Percentiles rank a stretch among this genome's conserved stretches.
Conservation (phyloP, 768 basidiomycete species). For the Macrolepiota albuminosa region DNA sequence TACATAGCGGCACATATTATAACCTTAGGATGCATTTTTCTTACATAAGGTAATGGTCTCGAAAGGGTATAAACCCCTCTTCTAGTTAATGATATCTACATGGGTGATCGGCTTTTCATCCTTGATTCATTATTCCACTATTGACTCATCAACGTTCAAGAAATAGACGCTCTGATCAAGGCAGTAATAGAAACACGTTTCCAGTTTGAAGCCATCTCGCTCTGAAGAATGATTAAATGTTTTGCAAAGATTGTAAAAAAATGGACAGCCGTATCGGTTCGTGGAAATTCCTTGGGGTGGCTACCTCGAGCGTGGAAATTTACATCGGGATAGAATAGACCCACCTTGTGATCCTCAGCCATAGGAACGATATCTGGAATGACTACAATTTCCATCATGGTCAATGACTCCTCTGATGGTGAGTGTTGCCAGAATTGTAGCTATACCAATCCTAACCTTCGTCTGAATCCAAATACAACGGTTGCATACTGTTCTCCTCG, state of each 20-base stretch:
- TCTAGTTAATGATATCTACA: no score
- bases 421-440: constrained; percentile 23
- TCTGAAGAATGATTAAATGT: no score
- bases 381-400: constrained; percentile 26
- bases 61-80: no score
- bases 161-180: no score
- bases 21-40: no score
- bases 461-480: constrained; percentile 21
- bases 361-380: constrained; percentile 19
- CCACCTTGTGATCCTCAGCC: constrained; percentile 2
- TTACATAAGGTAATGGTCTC: no score
- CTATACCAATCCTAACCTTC: constrained; percentile 18
- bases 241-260: neutral
- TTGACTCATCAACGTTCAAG: no score
- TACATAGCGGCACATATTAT: no score
- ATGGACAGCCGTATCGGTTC: neutral
- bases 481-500: constrained; percentile 9
- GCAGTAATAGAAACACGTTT: no score
- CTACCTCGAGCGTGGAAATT: neutral
- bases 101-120: no score
- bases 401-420: constrained; percentile 30
- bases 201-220: no score
- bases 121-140: no score
- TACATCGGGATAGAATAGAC: neutral
- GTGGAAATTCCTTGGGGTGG: neutral